Base-by-base conservation (phyloP, 495 filamentous ascomycete genomes). In the Bryoglossum gracile region DNA sequence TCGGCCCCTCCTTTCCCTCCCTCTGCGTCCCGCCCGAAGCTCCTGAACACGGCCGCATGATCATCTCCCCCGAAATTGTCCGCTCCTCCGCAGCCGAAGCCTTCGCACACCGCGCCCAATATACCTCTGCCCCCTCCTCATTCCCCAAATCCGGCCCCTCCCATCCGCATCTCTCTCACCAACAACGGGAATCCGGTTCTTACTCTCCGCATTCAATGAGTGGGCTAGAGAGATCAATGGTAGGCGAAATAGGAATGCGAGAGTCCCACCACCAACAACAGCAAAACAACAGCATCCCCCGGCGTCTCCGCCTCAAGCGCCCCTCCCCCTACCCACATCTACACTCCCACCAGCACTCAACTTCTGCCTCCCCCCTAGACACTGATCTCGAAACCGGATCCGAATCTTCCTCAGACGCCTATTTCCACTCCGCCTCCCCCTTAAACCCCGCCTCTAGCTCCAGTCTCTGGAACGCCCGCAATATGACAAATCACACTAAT, bases 1-100 rank as follows among this genome's bases (percentile, higher is more conserved):
- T 98, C 61, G 92, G 92, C 0, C 71, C 74, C 5, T 74, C 80
- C 46, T 97, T 98, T 63, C 80, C 86, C 2, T 65, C 68, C 0
- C 66, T 77, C 28, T 98, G 92, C 60, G 65, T 83, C n/a, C 74
- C 59, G 0, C 77, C 77, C 2, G 65, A 73, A 13, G 62, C 76
- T 5, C 69, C 72, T 1, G 68, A 68, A 8, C 83, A 79, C 61
- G 76, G 71, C 22, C 74, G 73, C 25, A 89, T 88, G 82, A 60
- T 76, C 13, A 90, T 97, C 54, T 70, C 80, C 39, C 63, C 62
- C 0, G 65, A 62, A 1, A 82, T 89, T 42, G 69, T 91, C 2
- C 52, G 51, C 1, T 61, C 30, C 17, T 52, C 55, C 2, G 54
- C 54, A 3, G 66, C 70, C 8, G 73, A 77, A 19, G 75, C 80